Conservation (phyloP, 2,329 filamentous ascomycete genomes). For the Tolypocladium nubicola region DNA sequence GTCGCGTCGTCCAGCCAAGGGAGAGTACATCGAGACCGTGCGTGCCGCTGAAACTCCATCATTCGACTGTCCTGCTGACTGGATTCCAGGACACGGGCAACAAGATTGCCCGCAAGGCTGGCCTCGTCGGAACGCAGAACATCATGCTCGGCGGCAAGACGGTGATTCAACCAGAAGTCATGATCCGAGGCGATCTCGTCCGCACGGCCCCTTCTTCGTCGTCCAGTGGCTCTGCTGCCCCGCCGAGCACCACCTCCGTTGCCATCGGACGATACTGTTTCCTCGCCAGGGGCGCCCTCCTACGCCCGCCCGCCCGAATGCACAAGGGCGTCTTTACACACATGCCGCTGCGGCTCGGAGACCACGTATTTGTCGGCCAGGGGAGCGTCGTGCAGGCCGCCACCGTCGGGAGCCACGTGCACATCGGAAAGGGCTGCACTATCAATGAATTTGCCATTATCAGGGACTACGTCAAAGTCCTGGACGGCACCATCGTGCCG, state of each 20-base stretch:
- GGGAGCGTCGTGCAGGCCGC: slow-evolving; percentile 72
- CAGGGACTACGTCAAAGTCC: slow-evolving; percentile 83
- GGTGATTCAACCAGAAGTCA: slow-evolving; percentile 89
- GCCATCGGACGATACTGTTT: slow-evolving; percentile 89
- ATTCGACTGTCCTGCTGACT: not conserved
- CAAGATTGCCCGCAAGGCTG: slow-evolving; percentile 88
- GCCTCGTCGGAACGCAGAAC: slow-evolving; percentile 90
- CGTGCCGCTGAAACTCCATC: not conserved
- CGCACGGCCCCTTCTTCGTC: slow-evolving; percentile 38
- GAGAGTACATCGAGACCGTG: slow-evolving; percentile 95
- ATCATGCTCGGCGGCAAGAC: slow-evolving; percentile 96
- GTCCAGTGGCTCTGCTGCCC: slow-evolving; percentile 22
- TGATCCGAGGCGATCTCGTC: slow-evolving; percentile 83
- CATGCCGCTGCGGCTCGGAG: slow-evolving; percentile 84
- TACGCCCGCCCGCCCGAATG: slow-evolving; percentile 74
- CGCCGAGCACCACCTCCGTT: slow-evolving; percentile 56
- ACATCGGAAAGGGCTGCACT: slow-evolving; percentile 67
- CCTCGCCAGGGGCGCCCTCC: slow-evolving; percentile 64
- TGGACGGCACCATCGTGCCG: slow-evolving; percentile 77
- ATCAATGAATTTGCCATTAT: slow-evolving; percentile 83
- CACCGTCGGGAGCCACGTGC: slow-evolving; percentile 72
- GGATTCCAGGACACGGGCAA: slow-evolving; percentile 77
- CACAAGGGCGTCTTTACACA: slow-evolving; percentile 72
- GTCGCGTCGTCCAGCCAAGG: slow-evolving; percentile 69
- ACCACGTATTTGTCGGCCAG: slow-evolving; percentile 84